These are phyloP conservation scores for Leccinum proliferum DNA, from an alignment of 1,284 basidiomycete species.

Conservation along the genomic window DNA sequence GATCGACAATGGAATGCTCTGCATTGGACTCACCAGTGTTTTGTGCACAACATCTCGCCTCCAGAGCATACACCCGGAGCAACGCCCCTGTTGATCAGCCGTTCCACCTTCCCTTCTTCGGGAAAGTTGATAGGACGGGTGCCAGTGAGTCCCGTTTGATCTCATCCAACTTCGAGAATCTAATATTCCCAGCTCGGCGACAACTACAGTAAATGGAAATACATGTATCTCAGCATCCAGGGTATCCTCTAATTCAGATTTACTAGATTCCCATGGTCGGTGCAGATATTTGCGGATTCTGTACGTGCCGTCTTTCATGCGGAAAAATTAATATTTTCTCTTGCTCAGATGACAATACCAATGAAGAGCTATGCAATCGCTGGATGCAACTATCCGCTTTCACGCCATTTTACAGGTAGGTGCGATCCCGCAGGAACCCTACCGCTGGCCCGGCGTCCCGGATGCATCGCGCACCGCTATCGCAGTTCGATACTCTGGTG, in stretches of 20 bases:
- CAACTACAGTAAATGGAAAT: constrained; percentile 65
- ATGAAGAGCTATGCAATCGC: constrained; percentile 77
- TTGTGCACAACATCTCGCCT: constrained; percentile 33
- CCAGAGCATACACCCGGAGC: constrained; percentile 26
- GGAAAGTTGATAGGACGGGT: constrained; percentile 61
- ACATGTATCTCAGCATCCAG: constrained; percentile 54
- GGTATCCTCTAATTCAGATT: constrained; percentile 73
- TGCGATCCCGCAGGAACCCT: constrained; percentile 68
- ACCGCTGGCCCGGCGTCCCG: constrained; percentile 70
- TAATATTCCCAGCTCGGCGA: constrained; percentile 49
- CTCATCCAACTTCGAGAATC: background rate
- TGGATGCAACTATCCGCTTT: constrained; percentile 81
- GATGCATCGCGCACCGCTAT: constrained; percentile 68
- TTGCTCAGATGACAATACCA: constrained; percentile 48
- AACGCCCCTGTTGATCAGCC: constrained; percentile 39
- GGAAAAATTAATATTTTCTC: constrained; percentile 3
- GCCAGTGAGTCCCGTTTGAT: constrained; percentile 34
- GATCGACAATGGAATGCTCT: constrained; percentile 58
- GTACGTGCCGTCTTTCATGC: constrained; percentile 28
- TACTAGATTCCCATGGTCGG: constrained; percentile 77
- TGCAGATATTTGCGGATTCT: constrained; percentile 68
- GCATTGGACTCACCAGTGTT: background rate
- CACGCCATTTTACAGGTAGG: constrained; percentile 61
- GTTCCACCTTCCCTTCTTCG: constrained; percentile 51
- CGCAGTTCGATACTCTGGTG: constrained; percentile 59